Evolutionary conservation across 140 eudicot genomes (phyloP).

Genomic region (Oenanthe javanica): DNA sequence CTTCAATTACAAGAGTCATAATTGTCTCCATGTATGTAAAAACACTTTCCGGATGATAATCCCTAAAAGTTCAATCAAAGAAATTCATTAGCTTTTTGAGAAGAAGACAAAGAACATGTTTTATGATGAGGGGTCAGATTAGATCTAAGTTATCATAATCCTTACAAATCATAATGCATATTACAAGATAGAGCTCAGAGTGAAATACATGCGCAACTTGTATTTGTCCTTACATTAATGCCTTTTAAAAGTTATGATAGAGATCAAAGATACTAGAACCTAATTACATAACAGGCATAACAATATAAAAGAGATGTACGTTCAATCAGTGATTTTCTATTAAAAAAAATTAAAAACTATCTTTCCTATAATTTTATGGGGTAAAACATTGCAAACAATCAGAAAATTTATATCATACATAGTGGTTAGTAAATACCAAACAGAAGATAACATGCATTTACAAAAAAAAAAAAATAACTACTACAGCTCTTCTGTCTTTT

Average conservation of each 20-base stretch:
- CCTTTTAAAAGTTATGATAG: background rate
- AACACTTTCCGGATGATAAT: constrained; percentile 45
- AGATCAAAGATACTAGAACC: background rate
- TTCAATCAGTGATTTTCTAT: no score
- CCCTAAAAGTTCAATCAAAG: constrained; percentile 38
- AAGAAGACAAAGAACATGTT: background rate
- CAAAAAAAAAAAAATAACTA: no score
- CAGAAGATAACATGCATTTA: background rate
- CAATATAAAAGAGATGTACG: no score
- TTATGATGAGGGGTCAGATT: background rate
- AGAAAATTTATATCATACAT: background rate
- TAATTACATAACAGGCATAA: background rate
- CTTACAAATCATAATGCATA: background rate
- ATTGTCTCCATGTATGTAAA: constrained; percentile 68
- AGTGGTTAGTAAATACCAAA: background rate
- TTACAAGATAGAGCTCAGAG: background rate
- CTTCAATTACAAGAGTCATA: constrained; percentile 87
- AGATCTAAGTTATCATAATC: background rate
- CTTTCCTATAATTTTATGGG: background rate
- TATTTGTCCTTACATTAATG: background rate
- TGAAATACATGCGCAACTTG: background rate
- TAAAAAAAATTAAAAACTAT: no score
- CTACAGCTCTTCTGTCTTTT: background rate
- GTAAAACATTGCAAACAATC: background rate
- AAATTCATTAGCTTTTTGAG: background rate